Evolutionary conservation across 2,329 filamentous ascomycete genomes (phyloP), one percentile per base, ranked within the genome.

Genomic region (Leptographium wingfieldii): DNA sequence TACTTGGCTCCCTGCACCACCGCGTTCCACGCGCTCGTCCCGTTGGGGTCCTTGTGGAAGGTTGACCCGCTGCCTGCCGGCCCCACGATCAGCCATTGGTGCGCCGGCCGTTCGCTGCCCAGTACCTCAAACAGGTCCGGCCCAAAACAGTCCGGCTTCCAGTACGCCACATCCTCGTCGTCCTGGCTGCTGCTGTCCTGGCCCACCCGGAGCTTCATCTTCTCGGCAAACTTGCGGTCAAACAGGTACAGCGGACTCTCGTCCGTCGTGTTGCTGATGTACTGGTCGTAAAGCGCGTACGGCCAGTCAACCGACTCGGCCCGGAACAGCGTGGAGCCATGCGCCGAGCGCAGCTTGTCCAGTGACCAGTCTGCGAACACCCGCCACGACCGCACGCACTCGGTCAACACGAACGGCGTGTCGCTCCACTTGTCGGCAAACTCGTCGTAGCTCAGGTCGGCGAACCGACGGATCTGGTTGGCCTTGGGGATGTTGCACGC

Each of bases 261-360:
- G 65, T 97, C 92, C 22, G 74, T 74, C 69, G 82, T 92, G 69
- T 87, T 80, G 51, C 78, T 76, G 86, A 96, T 90, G 72, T 97
- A 99, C 53, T 83, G 77, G 63, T 85, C 76, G 70, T 97, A 97
- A 0, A 82, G 88, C n/a, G 79, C 76, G 63, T 96, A 81, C 0
- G 85, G 83, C 92, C 92, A 97, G 73, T 96, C 90, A 5, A 97
- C 92, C 0, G 91, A 88, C 77, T 97, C 94, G 11, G 92, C 92
- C 49, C 90, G 84, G 72, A 97, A 96, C 57, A 81, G 78, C 3
- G 86, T 79, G 56, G 85, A 73, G 0, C 79, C 76, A 69, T 91
- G 90, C 62, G 77, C 75, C n/a, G 76, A 67, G 0, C 87, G 74
- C 1, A 97, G 77, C 11, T 73, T 73, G n/a, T 86, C 78, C 12